Percentiles rank a stretch among this genome's conserved stretches.
phyloP scores from a whole-genome alignment of 768 basidiomycete species.

The Termitomyces titanicus region DNA sequence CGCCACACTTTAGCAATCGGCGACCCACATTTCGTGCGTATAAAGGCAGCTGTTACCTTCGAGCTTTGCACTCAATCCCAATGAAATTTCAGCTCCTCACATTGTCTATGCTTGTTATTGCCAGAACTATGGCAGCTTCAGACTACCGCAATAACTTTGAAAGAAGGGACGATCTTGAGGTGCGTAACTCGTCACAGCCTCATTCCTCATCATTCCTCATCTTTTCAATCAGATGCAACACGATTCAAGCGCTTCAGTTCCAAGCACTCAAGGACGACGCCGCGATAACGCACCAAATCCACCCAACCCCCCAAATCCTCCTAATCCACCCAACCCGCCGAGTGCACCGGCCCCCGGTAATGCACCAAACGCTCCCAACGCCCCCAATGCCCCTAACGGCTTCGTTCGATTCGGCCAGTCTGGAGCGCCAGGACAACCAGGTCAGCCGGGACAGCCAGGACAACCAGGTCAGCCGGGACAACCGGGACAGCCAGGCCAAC shows the following conservation, averaged over 20 bases:
- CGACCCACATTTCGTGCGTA: conserved; percentile 1
- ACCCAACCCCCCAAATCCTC: neutral
- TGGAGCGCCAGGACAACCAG: neutral
- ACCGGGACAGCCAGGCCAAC: neutral
- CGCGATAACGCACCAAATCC: neutral
- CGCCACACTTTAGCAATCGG: neutral
- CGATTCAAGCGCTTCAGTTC: no score
- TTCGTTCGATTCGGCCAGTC: neutral
- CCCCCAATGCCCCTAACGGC: neutral
- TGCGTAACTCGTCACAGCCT: neutral
- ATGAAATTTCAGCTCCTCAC: conserved; percentile 1
- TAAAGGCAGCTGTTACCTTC: neutral
- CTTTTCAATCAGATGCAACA: neutral
- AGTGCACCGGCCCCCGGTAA: neutral
- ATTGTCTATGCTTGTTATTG: neutral
- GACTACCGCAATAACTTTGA: neutral
- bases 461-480: neutral
- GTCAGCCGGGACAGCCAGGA: neutral
- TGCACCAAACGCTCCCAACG: neutral
- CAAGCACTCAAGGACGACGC: neutral
- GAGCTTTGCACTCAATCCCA: no score
- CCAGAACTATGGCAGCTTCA: neutral
- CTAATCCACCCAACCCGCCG: neutral
- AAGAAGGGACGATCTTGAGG: neutral
- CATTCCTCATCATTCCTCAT: no score